These are phyloP conservation scores for Pseudogymnoascus sp. DNA, from an alignment of 2,329 filamentous ascomycete genomes.

Conservation along the genomic window DNA sequence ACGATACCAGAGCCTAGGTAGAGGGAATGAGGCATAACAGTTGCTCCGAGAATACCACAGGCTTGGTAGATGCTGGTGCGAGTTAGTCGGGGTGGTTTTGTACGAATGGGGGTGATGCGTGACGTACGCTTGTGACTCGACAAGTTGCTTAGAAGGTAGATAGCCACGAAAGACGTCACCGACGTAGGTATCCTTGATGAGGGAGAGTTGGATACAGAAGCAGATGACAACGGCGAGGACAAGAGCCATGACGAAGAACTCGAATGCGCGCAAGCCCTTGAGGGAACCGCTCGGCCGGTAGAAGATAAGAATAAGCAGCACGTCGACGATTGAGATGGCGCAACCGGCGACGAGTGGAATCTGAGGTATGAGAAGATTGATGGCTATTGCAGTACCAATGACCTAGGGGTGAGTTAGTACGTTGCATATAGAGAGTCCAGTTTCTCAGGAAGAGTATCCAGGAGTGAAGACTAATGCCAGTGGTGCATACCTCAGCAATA, in stretches of 20 bases:
- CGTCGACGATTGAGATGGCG: slow-evolving; percentile 59
- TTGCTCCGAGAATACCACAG: slow-evolving; percentile 70
- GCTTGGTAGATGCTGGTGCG: slow-evolving; percentile 50
- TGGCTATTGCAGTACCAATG: slow-evolving; percentile 61
- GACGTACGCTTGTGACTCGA: slow-evolving; percentile 46
- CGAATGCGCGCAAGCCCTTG: slow-evolving; percentile 52
- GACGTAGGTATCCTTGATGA: slow-evolving; percentile 47
- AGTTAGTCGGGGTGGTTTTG: background rate
- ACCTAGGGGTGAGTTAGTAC: slow-evolving; percentile 34
- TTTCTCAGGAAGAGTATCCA: background rate
- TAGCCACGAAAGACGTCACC: slow-evolving; percentile 58
- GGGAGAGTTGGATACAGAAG: slow-evolving; percentile 60
- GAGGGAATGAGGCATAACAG: slow-evolving; percentile 63
- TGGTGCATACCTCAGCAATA: slow-evolving; percentile 36
- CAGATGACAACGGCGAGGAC: slow-evolving; percentile 63
- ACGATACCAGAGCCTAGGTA: slow-evolving; percentile 64
- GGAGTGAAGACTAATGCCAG: background rate
- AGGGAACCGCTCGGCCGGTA: slow-evolving; percentile 53
- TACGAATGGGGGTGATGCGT: background rate
- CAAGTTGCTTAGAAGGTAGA: slow-evolving; percentile 50
- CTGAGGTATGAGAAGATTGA: slow-evolving; percentile 56
- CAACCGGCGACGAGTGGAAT: slow-evolving; percentile 61
- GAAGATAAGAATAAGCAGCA: slow-evolving; percentile 59
- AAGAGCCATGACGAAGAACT: slow-evolving; percentile 52
- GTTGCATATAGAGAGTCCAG: background rate